phyloP scores from a whole-genome alignment of 768 basidiomycete genomes.

The Crepidotus variabilis region DNA sequence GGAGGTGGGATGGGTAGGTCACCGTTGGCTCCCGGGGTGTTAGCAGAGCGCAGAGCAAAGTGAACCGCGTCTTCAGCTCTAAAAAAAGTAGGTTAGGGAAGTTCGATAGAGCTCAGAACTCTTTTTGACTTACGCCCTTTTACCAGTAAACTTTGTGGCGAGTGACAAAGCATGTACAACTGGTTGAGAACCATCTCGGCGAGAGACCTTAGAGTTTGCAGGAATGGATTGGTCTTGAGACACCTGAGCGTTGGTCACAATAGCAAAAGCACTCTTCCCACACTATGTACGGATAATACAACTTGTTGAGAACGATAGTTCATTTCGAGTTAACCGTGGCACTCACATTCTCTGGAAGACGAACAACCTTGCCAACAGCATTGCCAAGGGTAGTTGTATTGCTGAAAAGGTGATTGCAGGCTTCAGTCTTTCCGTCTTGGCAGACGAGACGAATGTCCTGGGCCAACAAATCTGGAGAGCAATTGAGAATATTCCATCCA shows the following conservation, averaged over 20 bases:
- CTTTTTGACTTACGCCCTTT: neutral
- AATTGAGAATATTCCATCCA: conserved; percentile 50
- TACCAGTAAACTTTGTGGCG: conserved; percentile 31
- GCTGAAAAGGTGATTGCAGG: conserved; percentile 37
- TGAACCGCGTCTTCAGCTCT: conserved; percentile 15
- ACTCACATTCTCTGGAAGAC: conserved; percentile 48
- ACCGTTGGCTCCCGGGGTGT: conserved; percentile 25
- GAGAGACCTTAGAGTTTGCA: conserved; percentile 18
- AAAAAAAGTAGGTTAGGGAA: conserved; percentile 1
- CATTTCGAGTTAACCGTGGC: neutral
- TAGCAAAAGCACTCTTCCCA: conserved; percentile 35
- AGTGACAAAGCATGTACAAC: conserved; percentile 37
- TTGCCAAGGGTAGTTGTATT: conserved; percentile 14
- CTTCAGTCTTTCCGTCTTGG: conserved; percentile 20
- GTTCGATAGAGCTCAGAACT: conserved; percentile 4
- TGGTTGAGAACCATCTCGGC: conserved; percentile 29
- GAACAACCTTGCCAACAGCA: conserved; percentile 47
- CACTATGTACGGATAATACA: conserved; percentile 28
- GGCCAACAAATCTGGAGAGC: conserved; percentile 31
- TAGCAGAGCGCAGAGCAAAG: conserved; percentile 30
- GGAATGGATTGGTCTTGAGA: conserved; percentile 43
- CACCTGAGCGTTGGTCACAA: conserved; percentile 37
- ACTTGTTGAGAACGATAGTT: no score
- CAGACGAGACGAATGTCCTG: conserved; percentile 52
- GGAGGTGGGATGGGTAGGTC: conserved; percentile 3